Evolutionary conservation across 1,284 basidiomycete genomes (phyloP).

Genomic region (Rhizoctonia solani): DNA sequence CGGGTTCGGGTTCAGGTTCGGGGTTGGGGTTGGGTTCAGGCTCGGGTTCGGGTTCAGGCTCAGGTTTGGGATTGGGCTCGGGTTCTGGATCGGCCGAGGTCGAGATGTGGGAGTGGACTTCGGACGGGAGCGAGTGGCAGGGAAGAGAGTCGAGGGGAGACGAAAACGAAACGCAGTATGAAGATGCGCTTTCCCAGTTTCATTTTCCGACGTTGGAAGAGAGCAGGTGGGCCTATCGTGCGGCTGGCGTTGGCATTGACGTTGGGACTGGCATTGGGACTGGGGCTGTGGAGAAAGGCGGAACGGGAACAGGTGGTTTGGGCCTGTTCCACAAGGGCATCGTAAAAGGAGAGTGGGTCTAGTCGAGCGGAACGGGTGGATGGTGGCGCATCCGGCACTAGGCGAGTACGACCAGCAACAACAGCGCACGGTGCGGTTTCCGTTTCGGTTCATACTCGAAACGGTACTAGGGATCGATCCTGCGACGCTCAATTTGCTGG

Average conservation of each 20-base stretch:
- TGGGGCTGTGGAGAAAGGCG: no score
- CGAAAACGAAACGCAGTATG: slow-evolving; percentile 15
- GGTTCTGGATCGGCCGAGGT: slow-evolving; percentile 9
- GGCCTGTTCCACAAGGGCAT: no score
- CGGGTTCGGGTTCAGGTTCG: no score
- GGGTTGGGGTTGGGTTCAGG: slow-evolving; percentile 26
- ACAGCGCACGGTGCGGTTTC: slow-evolving; percentile 9
- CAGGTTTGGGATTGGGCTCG: background rate
- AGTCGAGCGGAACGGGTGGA: background rate
- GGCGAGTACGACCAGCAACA: no score
- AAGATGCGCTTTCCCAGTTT: slow-evolving; percentile 33
- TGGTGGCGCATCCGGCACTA: slow-evolving; percentile 25
- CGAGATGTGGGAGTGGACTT: slow-evolving; percentile 34
- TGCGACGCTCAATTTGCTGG: slow-evolving; percentile 27
- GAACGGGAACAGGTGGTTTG: no score
- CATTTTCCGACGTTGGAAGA: slow-evolving; percentile 32
- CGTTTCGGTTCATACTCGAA: slow-evolving; percentile 32
- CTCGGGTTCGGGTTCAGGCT: background rate
- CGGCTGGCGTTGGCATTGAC: no score
- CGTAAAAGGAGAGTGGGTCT: background rate
- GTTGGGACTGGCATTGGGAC: no score
- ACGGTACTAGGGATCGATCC: slow-evolving; percentile 28
- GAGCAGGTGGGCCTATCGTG: background rate
- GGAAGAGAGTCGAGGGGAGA: background rate
- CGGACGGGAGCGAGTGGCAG: slow-evolving; percentile 17